Conservation (phyloP, 192 early-diverging fungal genomes). For the Podila epigama region DNA sequence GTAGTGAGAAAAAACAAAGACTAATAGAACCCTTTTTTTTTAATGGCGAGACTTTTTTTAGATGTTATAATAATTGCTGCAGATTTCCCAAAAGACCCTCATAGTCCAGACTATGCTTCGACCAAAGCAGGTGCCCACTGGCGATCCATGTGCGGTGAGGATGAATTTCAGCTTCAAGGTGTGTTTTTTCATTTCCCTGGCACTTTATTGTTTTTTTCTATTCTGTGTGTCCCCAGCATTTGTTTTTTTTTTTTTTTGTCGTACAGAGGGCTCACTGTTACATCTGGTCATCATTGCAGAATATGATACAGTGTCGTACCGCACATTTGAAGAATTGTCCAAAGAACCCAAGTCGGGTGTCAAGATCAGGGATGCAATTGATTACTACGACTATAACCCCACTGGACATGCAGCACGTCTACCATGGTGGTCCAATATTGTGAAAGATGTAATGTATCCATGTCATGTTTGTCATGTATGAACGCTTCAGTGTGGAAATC, state of each 20-base stretch:
- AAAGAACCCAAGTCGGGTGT: slow-evolving; percentile 52
- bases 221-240: too few species aligned
- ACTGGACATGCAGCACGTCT: slow-evolving; percentile 20
- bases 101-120: slow-evolving; percentile 56
- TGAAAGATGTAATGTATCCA: slow-evolving; percentile 49
- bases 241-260: neutral
- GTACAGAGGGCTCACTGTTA: neutral
- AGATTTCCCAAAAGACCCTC: slow-evolving; percentile 59
- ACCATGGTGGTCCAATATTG: slow-evolving; percentile 57
- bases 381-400: slow-evolving; percentile 51
- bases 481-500: too few species aligned
- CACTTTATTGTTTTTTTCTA: neutral
- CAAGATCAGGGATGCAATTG: slow-evolving; percentile 35
- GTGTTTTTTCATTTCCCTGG: neutral
- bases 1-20: too few species aligned
- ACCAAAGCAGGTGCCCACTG: slow-evolving; percentile 61
- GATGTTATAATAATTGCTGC: slow-evolving; percentile 69
- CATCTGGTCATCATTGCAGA: slow-evolving; percentile 13
- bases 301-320: slow-evolving; percentile 50
- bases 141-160: slow-evolving; percentile 42
- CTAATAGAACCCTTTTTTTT: neutral
- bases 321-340: slow-evolving; percentile 51
- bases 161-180: slow-evolving; percentile 49
- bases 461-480: too few species aligned
- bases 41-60: neutral